Percentiles rank a stretch among this genome's conserved stretches.
Evolutionary conservation across 257 asterid genomes (phyloP).

Genomic region (Thymus quinquecostatus): DNA sequence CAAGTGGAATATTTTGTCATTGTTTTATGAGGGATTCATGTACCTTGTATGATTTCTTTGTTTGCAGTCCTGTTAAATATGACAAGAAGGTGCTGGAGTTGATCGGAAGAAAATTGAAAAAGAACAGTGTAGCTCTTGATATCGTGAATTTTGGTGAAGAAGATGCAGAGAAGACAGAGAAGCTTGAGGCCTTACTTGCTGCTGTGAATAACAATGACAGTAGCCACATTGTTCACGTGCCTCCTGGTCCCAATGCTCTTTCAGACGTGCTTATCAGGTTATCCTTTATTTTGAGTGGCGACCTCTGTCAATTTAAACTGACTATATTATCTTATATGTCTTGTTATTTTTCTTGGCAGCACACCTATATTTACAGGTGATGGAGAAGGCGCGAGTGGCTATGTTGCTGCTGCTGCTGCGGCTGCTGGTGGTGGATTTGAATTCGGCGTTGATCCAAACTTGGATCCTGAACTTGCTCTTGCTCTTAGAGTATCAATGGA

Average conservation of each 20-base stretch:
- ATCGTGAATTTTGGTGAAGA: slow-evolving; percentile 97
- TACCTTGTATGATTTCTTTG: slow-evolving; percentile 19
- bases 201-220: slow-evolving; percentile 92
- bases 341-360: slow-evolving; percentile 44
- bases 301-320: slow-evolving; percentile 14
- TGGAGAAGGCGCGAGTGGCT: slow-evolving; percentile 96
- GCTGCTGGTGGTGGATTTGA: slow-evolving; percentile 95
- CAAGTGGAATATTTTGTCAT: not conserved
- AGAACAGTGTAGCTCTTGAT: slow-evolving; percentile 98
- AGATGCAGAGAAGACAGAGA: slow-evolving; percentile 86
- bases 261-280: slow-evolving; percentile 97
- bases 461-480: slow-evolving; percentile 99
- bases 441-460: slow-evolving; percentile 98
- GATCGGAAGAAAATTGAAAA: slow-evolving; percentile 91
- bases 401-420: slow-evolving; percentile 87
- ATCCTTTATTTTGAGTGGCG: slow-evolving; percentile 14
- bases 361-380: slow-evolving; percentile 96
- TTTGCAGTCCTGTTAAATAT: slow-evolving; percentile 82
- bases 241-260: slow-evolving; percentile 92
- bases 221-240: slow-evolving; percentile 94
- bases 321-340: slow-evolving; percentile 1
- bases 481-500: slow-evolving; percentile 99
- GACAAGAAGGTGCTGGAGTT: slow-evolving; percentile 89
- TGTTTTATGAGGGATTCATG: slow-evolving; percentile 1
- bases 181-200: slow-evolving; percentile 88